Evolutionary conservation across 1,139 yeast species (phyloP), one percentile per base, ranked within the genome.

Genomic region (Lodderomyces pseudojiufengensis): DNA sequence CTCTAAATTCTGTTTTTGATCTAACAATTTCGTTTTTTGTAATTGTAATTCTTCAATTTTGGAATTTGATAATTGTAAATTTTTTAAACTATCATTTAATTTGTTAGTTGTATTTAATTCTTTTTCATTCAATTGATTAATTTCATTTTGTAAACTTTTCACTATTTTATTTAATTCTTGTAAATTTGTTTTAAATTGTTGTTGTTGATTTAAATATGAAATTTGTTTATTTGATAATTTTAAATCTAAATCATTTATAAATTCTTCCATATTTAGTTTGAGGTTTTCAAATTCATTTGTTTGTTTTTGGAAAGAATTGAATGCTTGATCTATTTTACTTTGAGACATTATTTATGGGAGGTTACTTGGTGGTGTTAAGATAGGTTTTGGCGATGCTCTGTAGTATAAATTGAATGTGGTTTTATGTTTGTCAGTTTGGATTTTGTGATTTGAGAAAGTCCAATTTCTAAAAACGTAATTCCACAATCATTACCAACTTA

Each of bases 361-460:
- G 7, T 18, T 5, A 7, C n/a, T n/a, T n/a, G n/a, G n/a, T n/a
- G n/a, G n/a, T n/a, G n/a, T n/a, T n/a, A n/a, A n/a, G n/a, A n/a
- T n/a, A n/a, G n/a, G n/a, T n/a, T n/a, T n/a, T n/a, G n/a, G n/a
- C n/a, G n/a, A n/a, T n/a, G n/a, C n/a, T n/a, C n/a, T n/a, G n/a
- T n/a, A n/a, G n/a, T n/a, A n/a, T n/a, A n/a, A n/a, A n/a, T n/a
- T n/a, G n/a, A n/a, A n/a, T n/a, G n/a, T n/a, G n/a, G n/a, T n/a
- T n/a, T n/a, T 8, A 22, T 22, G 24, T 10, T 22, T 22, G 24
- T 22, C 9, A 22, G 24, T 22, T 8, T 1, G 92, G 75, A 57
- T 90, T 95, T 0, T 57, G 52, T 1, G 66, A 59, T 12, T 75
- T 62, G 24, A 88, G 54, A 52, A 92, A 92, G 28, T 77, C 87